These are phyloP conservation scores for Moesziomyces parantarcticus DNA, from an alignment of 1,284 basidiomycete species.

Conservation along the genomic window DNA sequence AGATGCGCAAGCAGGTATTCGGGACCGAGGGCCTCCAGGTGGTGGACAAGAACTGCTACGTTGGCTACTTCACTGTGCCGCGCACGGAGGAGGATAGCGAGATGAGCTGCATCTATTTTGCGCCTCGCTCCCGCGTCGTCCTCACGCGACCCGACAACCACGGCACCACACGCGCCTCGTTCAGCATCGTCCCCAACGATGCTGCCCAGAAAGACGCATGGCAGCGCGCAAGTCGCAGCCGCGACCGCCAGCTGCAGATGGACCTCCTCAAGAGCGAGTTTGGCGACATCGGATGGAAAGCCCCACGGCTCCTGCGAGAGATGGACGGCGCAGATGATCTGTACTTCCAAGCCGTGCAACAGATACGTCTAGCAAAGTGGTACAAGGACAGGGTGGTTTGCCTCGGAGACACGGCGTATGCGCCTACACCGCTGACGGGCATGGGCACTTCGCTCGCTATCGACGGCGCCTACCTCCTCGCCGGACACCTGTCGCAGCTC, in stretches of 20 bases:
- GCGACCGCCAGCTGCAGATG: conserved; percentile 21
- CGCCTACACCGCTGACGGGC: conserved; percentile 49
- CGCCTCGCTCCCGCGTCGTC: conserved; percentile 11
- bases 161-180: conserved; percentile 20
- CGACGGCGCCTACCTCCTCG: conserved; percentile 45
- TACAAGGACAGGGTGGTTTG: conserved; percentile 38
- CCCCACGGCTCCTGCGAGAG: conserved; percentile 20
- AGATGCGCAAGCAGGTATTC: conserved; percentile 39
- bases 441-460: conserved; percentile 53
- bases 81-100: conserved; percentile 20
- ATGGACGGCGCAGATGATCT: conserved; percentile 35
- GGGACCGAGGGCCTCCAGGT: conserved; percentile 7
- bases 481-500: conserved; percentile 39
- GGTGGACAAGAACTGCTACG: conserved; percentile 17
- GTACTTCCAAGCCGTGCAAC: conserved; percentile 46
- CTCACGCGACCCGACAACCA: conserved; percentile 44
- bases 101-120: conserved; percentile 33
- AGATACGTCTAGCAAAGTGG: conserved; percentile 50
- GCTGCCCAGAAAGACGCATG: conserved; percentile 16
- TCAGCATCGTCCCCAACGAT: conserved; percentile 27
- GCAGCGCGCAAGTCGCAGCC: conserved; percentile 13
- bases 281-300: conserved; percentile 31
- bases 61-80: conserved; percentile 36
- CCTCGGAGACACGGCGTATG: conserved; percentile 51
- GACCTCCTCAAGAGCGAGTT: conserved; percentile 28